A percentile compares a stretch with the other conserved stretches of the same genome.
Conservation (phyloP, 2,329 filamentous ascomycete genomes). For the Parafenestella ontariensis region DNA sequence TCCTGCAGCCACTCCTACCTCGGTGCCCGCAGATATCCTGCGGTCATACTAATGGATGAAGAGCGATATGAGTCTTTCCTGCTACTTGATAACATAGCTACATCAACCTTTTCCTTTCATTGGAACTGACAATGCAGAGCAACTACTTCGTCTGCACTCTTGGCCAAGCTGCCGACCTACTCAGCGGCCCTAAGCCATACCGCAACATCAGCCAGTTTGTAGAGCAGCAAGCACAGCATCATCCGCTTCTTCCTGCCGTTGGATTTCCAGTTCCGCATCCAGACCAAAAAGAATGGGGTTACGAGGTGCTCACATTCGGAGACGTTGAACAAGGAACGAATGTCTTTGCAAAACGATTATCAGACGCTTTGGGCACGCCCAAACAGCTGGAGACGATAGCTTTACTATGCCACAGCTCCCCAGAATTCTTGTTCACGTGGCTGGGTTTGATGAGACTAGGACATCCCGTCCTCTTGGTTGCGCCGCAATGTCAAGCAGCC, state of each 20-base stretch:
- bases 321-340: slow-evolving; percentile 46
- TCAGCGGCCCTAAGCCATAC: slow-evolving; percentile 46
- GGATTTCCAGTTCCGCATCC: slow-evolving; percentile 55
- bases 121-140: slow-evolving; percentile 25
- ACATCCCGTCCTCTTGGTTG: slow-evolving; percentile 63
- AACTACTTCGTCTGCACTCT: slow-evolving; percentile 70
- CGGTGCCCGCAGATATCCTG: background rate
- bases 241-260: slow-evolving; percentile 55
- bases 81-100: background rate
- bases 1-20: background rate
- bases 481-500: slow-evolving; percentile 55
- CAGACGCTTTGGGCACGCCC: slow-evolving; percentile 15
- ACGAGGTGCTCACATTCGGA: slow-evolving; percentile 46
- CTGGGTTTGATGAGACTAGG: slow-evolving; percentile 65
- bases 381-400: slow-evolving; percentile 52
- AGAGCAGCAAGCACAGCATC: slow-evolving; percentile 53
- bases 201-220: slow-evolving; percentile 60
- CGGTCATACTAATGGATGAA: background rate
- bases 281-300: slow-evolving; percentile 29
- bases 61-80: background rate
- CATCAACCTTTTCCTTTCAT: background rate
- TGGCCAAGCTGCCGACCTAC: slow-evolving; percentile 59
- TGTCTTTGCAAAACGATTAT: slow-evolving; percentile 45
- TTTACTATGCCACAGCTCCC: slow-evolving; percentile 63
- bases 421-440: slow-evolving; percentile 67